Conservation (phyloP, 1,284 basidiomycete species). For the Amylostereum chailletii region DNA sequence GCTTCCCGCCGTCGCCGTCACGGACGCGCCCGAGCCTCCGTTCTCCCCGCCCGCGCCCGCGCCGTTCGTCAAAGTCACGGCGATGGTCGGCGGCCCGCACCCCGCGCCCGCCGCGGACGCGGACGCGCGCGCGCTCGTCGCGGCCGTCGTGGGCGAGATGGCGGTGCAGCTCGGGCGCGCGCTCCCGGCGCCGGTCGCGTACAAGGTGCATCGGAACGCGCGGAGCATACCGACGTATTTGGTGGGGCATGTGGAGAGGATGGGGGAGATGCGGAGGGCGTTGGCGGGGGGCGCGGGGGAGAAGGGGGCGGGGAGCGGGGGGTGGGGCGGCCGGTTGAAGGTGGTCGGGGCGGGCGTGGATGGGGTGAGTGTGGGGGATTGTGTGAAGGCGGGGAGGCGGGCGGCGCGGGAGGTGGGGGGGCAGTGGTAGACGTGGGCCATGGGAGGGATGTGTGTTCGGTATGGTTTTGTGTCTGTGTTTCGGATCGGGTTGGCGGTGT, state of each 20-base stretch:
- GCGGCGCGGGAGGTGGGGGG: constrained; percentile 28
- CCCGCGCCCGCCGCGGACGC: constrained; percentile 26
- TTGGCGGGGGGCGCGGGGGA: background rate
- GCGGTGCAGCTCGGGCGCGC: constrained; percentile 40
- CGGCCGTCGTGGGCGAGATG: constrained; percentile 38
- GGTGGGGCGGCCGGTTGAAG: constrained; percentile 56
- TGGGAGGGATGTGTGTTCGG: background rate
- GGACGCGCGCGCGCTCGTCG: constrained; percentile 24
- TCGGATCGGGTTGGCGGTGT: background rate
- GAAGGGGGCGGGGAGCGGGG: constrained; percentile 26
- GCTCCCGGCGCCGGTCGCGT: constrained; percentile 53
- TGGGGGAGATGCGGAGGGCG: constrained; percentile 45
- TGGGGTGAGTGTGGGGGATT: constrained; percentile 89
- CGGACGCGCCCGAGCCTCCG: constrained; percentile 4
- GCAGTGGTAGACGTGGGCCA: constrained; percentile 1
- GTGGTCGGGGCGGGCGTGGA: constrained; percentile 83
- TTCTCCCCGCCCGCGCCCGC: constrained; percentile 9
- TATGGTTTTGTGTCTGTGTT: background rate
- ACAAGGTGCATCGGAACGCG: constrained; percentile 47
- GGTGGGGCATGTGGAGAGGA: constrained; percentile 67
- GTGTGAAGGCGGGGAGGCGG: constrained; percentile 64
- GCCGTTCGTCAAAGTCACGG: constrained; percentile 65
- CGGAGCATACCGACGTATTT: constrained; percentile 80
- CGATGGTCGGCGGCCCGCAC: constrained; percentile 89
- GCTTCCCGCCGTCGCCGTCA: constrained; percentile 16